Percentiles rank a stretch among this genome's conserved stretches.
Conservation (phyloP, 129 eudicot genomes). For the Ambrosia trifida region DNA sequence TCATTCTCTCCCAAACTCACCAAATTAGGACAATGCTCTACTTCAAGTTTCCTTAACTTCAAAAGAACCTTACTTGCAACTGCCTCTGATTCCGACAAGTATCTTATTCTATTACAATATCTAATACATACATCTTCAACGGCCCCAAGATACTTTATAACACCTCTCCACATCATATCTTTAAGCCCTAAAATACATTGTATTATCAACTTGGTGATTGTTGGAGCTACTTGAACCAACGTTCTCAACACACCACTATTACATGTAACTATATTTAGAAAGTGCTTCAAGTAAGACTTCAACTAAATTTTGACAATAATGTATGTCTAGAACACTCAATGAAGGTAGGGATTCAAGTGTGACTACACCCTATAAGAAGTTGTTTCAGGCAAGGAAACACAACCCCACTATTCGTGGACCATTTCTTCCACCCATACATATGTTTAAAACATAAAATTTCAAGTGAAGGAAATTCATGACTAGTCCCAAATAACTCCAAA, state of each 20-base stretch:
- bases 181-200: neutral
- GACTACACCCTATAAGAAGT: too few relatives aligned
- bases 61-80: neutral
- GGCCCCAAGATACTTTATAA: neutral
- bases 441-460: neutral
- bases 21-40: neutral
- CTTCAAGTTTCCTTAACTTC: neutral
- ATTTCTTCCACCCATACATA: neutral
- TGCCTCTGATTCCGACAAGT: neutral
- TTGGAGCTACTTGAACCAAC: neutral
- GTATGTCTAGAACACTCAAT: neutral
- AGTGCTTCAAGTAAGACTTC: neutral
- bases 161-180: neutral
- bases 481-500: neutral
- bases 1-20: neutral
- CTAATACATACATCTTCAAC: neutral
- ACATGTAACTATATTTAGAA: neutral
- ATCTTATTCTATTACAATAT: neutral
- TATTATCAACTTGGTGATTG: neutral
- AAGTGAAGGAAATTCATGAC: neutral
- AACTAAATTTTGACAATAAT: neutral
- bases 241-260: neutral
- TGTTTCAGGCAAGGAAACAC: too few relatives aligned
- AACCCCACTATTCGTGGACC: neutral
- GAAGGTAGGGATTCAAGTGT: neutral